Conservation (phyloP, 345 rosid genomes). For the thale cress (Arabidopsis thaliana) region DNA sequence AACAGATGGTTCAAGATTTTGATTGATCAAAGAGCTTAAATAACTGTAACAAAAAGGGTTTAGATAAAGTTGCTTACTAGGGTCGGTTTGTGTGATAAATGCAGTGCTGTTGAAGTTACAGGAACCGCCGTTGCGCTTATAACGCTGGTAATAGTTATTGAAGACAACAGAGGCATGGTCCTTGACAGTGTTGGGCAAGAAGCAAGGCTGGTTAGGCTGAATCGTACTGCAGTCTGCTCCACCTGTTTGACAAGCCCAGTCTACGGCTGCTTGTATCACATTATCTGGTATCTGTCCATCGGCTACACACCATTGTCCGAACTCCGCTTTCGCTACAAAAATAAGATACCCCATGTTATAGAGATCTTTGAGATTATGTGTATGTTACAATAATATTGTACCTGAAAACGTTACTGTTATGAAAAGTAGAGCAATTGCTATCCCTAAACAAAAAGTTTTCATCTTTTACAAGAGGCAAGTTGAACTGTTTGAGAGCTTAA, state of each 20-base stretch:
- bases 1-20: not conserved
- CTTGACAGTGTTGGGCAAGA: slow-evolving; percentile 60
- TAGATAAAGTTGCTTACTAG: slow-evolving; percentile 53
- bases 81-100: slow-evolving; percentile 57
- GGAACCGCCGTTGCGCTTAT: slow-evolving; percentile 57
- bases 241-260: slow-evolving; percentile 67
- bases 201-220: slow-evolving; percentile 63
- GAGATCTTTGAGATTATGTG: not conserved
- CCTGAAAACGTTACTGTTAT: slow-evolving; percentile 46
- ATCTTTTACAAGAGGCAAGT: slow-evolving; percentile 31
- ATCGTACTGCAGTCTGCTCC: slow-evolving; percentile 64
- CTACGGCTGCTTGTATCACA: slow-evolving; percentile 61
- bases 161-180: slow-evolving; percentile 74
- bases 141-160: slow-evolving; percentile 65
- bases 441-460: slow-evolving; percentile 43
- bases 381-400: slow-evolving; percentile 14
- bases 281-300: slow-evolving; percentile 62
- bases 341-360: not conserved
- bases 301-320: slow-evolving; percentile 69
- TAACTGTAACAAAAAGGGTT: not conserved
- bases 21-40: not conserved
- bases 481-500: not conserved
- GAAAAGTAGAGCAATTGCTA: slow-evolving; percentile 46
- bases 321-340: slow-evolving; percentile 31
- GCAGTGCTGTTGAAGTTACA: slow-evolving; percentile 71